These are phyloP conservation scores for Xerocomellus dryophilus DNA, from an alignment of 768 basidiomycete species.

Conservation along the genomic window DNA sequence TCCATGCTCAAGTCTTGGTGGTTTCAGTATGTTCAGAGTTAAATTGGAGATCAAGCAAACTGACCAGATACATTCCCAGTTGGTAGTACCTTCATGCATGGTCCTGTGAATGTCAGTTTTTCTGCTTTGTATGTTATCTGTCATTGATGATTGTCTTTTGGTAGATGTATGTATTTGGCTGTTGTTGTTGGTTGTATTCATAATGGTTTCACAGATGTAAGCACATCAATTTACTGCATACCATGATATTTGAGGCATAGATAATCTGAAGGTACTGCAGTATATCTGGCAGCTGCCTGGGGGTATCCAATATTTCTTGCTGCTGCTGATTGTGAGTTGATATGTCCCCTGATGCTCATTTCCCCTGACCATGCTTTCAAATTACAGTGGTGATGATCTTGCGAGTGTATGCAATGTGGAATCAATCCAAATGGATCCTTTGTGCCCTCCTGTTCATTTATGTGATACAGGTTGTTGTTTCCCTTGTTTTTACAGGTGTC, in stretches of 20 bases:
- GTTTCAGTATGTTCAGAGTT: background rate
- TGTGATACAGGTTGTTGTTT: too few relatives aligned
- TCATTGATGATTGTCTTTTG: too few relatives aligned
- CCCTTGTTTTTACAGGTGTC: too few relatives aligned
- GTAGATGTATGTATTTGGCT: background rate
- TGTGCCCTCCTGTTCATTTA: too few relatives aligned
- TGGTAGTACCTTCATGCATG: background rate
- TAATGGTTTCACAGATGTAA: slow-evolving; percentile 1
- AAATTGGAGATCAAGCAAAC: background rate
- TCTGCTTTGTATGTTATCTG: too few relatives aligned
- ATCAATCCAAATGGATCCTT: too few relatives aligned
- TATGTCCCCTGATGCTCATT: too few relatives aligned
- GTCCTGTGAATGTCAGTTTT: background rate
- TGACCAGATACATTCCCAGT: background rate
- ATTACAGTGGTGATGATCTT: too few relatives aligned
- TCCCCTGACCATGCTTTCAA: too few relatives aligned
- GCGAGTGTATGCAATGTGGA: too few relatives aligned
- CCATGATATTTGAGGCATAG: too few relatives aligned
- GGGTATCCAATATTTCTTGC: background rate
- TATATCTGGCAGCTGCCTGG: background rate
- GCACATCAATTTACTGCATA: background rate
- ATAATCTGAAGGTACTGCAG: background rate
- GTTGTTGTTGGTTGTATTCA: too few relatives aligned
- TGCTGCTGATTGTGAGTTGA: background rate
- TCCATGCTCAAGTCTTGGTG: background rate